Base-by-base conservation (phyloP, 345 rosid species). In the Citropsis articulata region DNA sequence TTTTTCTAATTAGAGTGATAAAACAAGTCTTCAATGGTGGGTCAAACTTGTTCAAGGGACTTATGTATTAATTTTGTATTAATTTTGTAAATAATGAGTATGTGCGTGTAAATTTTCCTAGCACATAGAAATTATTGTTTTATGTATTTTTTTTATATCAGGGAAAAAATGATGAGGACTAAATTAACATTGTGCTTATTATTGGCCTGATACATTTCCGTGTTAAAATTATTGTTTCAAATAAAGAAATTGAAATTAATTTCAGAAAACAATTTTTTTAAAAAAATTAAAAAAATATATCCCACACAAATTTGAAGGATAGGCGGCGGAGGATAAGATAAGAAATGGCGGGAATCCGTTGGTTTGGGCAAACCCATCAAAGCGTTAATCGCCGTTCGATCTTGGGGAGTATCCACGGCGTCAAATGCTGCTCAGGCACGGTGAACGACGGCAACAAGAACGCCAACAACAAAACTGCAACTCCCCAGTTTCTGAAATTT, bases 401-500 rank as follows among this genome's bases (percentile, higher is more conserved):
- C 77, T 80, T 73, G 80, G 84, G 82, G 88, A 86, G 87, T 42
- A 38, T 66, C 77, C 76, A 60, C 35, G 81, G 81, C 71, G 50
- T 81, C 53, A 75, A 83, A 79, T 90, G 91, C 80, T 86, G 87
- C 81, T 84, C 94, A 36, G 86, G 83, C 55, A 69, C 82, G 77
- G 81, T 81, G 74, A 85, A 81, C 18, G 76, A 63, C 30, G 68
- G 36, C n/a, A 59, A 56, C 4, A 56, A 64, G 55, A 66, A 25
- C 67, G 9, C 45, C 6, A 25, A 57, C 33, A 61, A 63, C 59
- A 71, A 67, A 76, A 75, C 67, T 36, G 77, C 69, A 77, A 82
- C 92, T 3, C 91, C 98, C 33, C 85, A 62, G 72, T 38, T 87
- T 64, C 79, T 91, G 74, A 89, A 87, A 56, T 75, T 90, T 73